These are phyloP conservation scores for Lasiodiplodia sp. DNA, from an alignment of 2,329 filamentous ascomycete species.

Conservation along the genomic window DNA sequence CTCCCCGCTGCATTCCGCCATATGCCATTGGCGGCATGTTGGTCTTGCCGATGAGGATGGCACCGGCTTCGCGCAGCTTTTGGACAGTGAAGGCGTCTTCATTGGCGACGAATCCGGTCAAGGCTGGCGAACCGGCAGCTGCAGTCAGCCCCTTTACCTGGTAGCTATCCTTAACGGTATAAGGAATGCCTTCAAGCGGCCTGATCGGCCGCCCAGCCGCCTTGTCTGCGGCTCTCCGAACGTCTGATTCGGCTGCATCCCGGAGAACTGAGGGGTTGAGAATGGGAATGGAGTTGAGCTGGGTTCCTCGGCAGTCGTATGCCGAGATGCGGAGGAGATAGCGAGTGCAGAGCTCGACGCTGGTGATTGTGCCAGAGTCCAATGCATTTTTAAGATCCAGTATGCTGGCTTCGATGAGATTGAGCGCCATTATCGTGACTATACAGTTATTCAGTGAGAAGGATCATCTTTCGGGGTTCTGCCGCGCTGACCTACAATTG, in stretches of 20 bases:
- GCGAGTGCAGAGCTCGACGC: conserved; percentile 54
- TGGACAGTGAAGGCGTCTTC: conserved; percentile 60
- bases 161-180: conserved; percentile 65
- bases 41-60: conserved; percentile 58
- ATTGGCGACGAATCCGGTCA: conserved; percentile 55
- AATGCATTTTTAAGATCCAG: conserved; percentile 54
- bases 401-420: conserved; percentile 59
- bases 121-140: conserved; percentile 62
- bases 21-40: conserved; percentile 66
- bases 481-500: too few species aligned
- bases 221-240: conserved; percentile 49
- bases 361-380: conserved; percentile 48
- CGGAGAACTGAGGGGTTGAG: conserved; percentile 56
- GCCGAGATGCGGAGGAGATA: conserved; percentile 57
- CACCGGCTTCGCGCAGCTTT: conserved; percentile 55
- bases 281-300: conserved; percentile 58
- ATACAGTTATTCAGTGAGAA: too few species aligned
- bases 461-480: too few species aligned
- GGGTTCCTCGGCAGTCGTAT: conserved; percentile 53
- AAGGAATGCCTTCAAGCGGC: conserved; percentile 64
- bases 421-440: conserved; percentile 29
- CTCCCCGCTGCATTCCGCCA: conserved; percentile 62
- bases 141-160: conserved; percentile 62
- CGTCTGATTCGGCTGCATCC: conserved; percentile 58
- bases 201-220: conserved; percentile 35